phyloP scores from a whole-genome alignment of 2,329 filamentous ascomycete genomes.

The Pseudogymnoascus verrucosus region DNA sequence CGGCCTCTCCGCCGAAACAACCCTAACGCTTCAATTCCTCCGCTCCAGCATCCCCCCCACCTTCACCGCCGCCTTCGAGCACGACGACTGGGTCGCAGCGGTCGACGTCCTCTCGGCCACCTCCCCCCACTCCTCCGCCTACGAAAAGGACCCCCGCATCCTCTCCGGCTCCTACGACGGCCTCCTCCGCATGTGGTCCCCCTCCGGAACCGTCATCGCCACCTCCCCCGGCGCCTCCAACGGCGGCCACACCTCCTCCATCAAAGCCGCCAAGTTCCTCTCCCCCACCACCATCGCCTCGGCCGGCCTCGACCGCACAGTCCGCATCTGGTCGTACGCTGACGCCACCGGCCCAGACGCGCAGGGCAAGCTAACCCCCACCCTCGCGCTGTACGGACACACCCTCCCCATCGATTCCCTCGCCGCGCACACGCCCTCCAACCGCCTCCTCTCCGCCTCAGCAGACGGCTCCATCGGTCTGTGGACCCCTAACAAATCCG shows the following conservation, averaged over 20 bases:
- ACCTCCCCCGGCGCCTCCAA: constrained; percentile 59
- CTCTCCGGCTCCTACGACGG: constrained; percentile 95
- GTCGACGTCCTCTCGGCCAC: constrained; percentile 71
- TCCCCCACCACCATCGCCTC: constrained; percentile 73
- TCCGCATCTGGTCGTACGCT: constrained; percentile 83
- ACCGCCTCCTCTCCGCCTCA: constrained; percentile 76
- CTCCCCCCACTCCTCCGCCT: constrained; percentile 48
- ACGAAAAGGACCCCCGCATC: constrained; percentile 49
- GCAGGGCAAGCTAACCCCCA: constrained; percentile 54
- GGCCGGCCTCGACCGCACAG: constrained; percentile 72
- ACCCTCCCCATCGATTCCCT: constrained; percentile 65
- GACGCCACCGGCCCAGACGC: constrained; percentile 35
- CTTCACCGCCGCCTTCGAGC: constrained; percentile 86
- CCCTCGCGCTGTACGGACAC: constrained; percentile 79
- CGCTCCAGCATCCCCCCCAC: constrained; percentile 82
- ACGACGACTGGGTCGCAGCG: constrained; percentile 92
- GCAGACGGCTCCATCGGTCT: constrained; percentile 77
- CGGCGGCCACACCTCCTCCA: constrained; percentile 66
- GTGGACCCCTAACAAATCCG: constrained; percentile 75
- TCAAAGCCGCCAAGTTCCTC: constrained; percentile 79
- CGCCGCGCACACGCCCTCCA: constrained; percentile 63
- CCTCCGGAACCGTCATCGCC: constrained; percentile 75
- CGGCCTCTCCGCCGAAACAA: constrained; percentile 82
- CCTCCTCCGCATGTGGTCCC: constrained; percentile 79
- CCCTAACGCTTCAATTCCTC: constrained; percentile 84